These are phyloP conservation scores for Dryadomyces sulphureus DNA, from an alignment of 2,329 filamentous ascomycete genomes.

Conservation along the genomic window DNA sequence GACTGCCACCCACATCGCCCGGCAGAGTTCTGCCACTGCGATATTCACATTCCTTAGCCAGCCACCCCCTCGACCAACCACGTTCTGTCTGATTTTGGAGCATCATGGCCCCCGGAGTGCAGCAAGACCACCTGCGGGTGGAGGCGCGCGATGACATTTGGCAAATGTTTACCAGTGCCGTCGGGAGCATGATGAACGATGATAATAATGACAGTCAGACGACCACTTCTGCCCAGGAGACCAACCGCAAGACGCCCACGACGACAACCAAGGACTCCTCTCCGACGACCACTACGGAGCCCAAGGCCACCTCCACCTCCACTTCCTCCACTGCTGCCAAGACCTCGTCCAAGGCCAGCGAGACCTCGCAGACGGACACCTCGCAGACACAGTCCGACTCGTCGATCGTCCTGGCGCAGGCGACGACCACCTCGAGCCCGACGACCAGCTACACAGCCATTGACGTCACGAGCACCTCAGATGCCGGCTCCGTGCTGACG, in stretches of 20 bases:
- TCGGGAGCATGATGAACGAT: not conserved
- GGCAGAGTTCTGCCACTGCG: too few relatives aligned
- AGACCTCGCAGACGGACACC: not conserved
- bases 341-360: not conserved
- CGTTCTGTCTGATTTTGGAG: too few relatives aligned
- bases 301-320: not conserved
- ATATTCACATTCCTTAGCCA: too few relatives aligned
- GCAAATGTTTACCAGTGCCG: not conserved
- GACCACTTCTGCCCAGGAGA: not conserved
- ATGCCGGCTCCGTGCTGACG: slow-evolving; percentile 3
- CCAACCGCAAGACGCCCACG: not conserved
- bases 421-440: not conserved
- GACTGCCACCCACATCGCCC: too few relatives aligned
- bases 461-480: not conserved
- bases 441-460: not conserved
- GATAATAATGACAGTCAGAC: not conserved
- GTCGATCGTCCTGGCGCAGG: not conserved
- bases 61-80: too few relatives aligned
- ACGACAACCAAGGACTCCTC: slow-evolving; percentile 3
- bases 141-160: not conserved
- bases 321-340: not conserved
- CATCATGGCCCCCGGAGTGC: not conserved
- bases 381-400: not conserved
- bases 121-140: not conserved
- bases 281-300: not conserved